Evolutionary conservation across 192 early-diverging fungal species (phyloP).

Genomic region (Coemansia sp.): DNA sequence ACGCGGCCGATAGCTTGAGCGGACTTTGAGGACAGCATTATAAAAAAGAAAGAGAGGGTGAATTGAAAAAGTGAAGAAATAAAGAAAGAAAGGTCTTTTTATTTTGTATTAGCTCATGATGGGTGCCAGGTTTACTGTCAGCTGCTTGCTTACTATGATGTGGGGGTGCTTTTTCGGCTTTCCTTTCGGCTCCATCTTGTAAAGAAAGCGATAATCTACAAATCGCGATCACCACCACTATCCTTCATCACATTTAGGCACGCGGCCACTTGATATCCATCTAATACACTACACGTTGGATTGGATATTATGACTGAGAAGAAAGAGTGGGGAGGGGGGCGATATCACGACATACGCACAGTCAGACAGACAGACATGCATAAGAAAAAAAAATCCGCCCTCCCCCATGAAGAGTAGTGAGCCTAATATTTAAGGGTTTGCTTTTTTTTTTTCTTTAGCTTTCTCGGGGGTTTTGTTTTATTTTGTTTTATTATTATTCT

Average conservation of each 20-base stretch:
- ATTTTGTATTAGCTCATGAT: neutral
- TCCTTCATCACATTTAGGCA: neutral
- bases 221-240: neutral
- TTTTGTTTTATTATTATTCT: neutral
- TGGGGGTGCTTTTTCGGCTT: too few relatives aligned
- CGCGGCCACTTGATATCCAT: neutral
- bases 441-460: neutral
- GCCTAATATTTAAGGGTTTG: neutral
- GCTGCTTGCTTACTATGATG: neutral
- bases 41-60: neutral
- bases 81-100: too few relatives aligned
- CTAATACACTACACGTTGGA: conserved; percentile 1
- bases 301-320: conserved; percentile 13
- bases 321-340: neutral
- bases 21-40: neutral
- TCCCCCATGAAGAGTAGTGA: neutral
- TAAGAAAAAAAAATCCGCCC: neutral
- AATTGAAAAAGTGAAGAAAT: neutral
- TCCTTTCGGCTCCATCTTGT: neutral
- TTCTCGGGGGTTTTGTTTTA: neutral
- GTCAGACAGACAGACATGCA: conserved; percentile 13
- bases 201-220: neutral
- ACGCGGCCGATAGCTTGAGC: neutral
- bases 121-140: neutral
- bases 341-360: conserved; percentile 10